Conservation (phyloP, 2,329 filamentous ascomycete genomes). For the Colletotrichum horii region DNA sequence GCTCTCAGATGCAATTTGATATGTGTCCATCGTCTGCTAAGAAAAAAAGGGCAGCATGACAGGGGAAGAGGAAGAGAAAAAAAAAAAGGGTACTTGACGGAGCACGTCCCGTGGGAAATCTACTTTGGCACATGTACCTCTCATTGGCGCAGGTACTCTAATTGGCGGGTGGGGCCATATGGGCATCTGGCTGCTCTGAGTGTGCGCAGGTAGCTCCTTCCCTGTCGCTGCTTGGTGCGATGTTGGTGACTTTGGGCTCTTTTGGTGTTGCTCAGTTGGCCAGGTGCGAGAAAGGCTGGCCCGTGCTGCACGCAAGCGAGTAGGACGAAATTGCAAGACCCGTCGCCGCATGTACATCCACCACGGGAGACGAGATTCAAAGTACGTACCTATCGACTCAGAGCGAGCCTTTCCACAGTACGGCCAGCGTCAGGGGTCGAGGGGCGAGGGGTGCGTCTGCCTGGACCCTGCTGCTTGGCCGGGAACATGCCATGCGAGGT, state of each 20-base stretch:
- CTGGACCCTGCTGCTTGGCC: slow-evolving; percentile 17
- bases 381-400: background rate
- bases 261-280: slow-evolving; percentile 5
- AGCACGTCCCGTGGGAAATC: background rate
- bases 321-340: slow-evolving; percentile 23
- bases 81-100: background rate
- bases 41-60: background rate
- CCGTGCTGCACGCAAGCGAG: slow-evolving; percentile 17
- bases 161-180: background rate
- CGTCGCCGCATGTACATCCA: slow-evolving; percentile 3
- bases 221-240: background rate
- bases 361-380: background rate
- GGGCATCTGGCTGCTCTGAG: background rate
- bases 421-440: slow-evolving; percentile 8
- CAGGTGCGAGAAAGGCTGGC: background rate
- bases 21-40: background rate
- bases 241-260: background rate
- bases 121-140: background rate
- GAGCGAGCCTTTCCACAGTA: slow-evolving; percentile 15
- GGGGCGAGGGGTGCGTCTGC: background rate
- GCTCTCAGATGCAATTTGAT: background rate
- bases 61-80: background rate
- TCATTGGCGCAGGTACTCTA: background rate
- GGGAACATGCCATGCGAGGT: slow-evolving; percentile 11
- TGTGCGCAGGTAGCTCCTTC: slow-evolving; percentile 8